Evolutionary conservation across 2,329 filamentous ascomycete genomes (phyloP).

Genomic region (Neobulgaria alba): DNA sequence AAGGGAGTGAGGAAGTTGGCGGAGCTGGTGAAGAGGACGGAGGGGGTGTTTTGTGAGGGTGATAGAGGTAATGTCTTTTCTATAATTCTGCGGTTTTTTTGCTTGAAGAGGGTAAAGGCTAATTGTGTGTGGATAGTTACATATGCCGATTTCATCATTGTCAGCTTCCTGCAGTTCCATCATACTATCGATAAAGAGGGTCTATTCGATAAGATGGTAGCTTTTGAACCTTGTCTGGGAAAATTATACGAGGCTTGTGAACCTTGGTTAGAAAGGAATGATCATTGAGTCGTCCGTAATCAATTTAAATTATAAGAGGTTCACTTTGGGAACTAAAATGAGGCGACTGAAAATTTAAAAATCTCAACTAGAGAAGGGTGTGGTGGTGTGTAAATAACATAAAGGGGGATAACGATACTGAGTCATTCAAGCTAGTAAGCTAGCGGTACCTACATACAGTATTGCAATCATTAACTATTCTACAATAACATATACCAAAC

Average conservation of each 20-base stretch:
- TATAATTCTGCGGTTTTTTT: neutral
- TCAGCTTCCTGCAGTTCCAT: slow-evolving; percentile 38
- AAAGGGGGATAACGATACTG: too few relatives aligned
- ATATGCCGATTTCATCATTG: slow-evolving; percentile 52
- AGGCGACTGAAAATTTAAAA: too few relatives aligned
- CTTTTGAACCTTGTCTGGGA: slow-evolving; percentile 19
- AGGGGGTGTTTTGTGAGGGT: slow-evolving; percentile 55
- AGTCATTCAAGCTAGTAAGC: too few relatives aligned
- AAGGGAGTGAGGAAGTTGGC: slow-evolving; percentile 38
- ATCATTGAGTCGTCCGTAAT: slow-evolving; percentile 18
- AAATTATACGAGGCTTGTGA: slow-evolving; percentile 16
- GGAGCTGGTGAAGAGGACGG: slow-evolving; percentile 33
- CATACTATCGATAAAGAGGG: slow-evolving; percentile 30
- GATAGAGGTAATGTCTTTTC: slow-evolving; percentile 29
- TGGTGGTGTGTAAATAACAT: too few relatives aligned
- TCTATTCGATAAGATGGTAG: slow-evolving; percentile 32
- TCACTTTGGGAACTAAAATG: too few relatives aligned
- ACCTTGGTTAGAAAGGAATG: slow-evolving; percentile 21
- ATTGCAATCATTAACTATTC: too few relatives aligned
- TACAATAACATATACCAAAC: too few relatives aligned
- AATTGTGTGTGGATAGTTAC: slow-evolving; percentile 26
- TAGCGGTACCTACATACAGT: too few relatives aligned
- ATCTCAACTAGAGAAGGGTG: too few relatives aligned
- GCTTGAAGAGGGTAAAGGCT: neutral
- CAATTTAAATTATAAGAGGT: too few relatives aligned